Evolutionary conservation across 73 alveolate genomes (phyloP).

Genomic region (Paramecium pentaurelia): DNA sequence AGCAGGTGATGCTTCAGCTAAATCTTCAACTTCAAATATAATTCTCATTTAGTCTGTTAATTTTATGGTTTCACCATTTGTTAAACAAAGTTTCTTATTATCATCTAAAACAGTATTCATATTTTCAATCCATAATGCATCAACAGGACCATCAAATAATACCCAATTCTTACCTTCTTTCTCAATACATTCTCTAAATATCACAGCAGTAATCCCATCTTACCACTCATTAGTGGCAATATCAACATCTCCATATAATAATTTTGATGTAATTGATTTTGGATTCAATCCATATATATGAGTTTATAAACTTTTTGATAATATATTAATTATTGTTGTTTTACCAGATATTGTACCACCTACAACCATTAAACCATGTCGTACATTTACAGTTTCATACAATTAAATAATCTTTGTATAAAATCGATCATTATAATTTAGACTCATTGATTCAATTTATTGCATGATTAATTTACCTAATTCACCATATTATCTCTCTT

Average conservation of each 20-base stretch:
- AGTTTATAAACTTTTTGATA: conserved; percentile 55
- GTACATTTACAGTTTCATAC: conserved; percentile 92
- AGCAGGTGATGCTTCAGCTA: conserved; percentile 98
- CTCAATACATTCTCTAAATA: conserved; percentile 89
- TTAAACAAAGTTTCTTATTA: conserved; percentile 92
- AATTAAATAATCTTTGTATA: conserved; percentile 85
- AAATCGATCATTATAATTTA: conserved; percentile 77
- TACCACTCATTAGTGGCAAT: conserved; percentile 98
- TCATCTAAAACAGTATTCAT: conserved; percentile 98
- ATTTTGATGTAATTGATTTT: conserved; percentile 89
- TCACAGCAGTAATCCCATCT: conserved; percentile 96
- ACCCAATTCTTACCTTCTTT: conserved; percentile 91
- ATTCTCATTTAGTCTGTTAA: conserved; percentile 90
- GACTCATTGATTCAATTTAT: conserved; percentile 65
- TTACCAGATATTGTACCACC: conserved; percentile 97
- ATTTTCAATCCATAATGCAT: conserved; percentile 99
- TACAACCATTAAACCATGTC: conserved; percentile 99
- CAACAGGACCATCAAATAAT: conserved; percentile 98
- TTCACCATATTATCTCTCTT: conserved; percentile 77
- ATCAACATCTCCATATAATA: conserved; percentile 97
- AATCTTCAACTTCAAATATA: conserved; percentile 97
- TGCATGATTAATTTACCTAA: conserved; percentile 72
- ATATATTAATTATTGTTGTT: conserved; percentile 78
- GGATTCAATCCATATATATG: conserved; percentile 89
- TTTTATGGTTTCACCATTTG: conserved; percentile 97